These are phyloP conservation scores for Serendipita sp. DNA, from an alignment of 768 basidiomycete genomes.

Conservation along the genomic window DNA sequence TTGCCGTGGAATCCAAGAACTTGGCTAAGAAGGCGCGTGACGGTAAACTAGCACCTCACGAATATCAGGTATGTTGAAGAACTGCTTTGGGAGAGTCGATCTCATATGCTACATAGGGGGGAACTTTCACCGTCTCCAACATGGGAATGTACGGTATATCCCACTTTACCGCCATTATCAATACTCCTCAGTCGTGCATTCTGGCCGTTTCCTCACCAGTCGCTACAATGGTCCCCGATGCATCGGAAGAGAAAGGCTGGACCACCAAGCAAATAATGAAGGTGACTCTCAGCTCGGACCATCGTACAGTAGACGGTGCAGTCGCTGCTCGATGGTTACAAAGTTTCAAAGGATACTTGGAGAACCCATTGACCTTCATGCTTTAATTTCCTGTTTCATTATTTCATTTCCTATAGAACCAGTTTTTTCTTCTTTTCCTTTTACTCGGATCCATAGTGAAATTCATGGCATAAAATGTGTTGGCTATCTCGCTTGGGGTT, in stretches of 20 bases:
- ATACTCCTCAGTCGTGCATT: slow-evolving; percentile 95
- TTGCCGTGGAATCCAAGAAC: slow-evolving; percentile 81
- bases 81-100: not conserved
- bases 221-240: slow-evolving; percentile 72
- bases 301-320: slow-evolving; percentile 92
- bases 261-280: slow-evolving; percentile 88
- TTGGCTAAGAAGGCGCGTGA: slow-evolving; percentile 94
- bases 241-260: slow-evolving; percentile 86
- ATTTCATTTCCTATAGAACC: not conserved
- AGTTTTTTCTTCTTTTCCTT: not conserved
- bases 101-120: slow-evolving; percentile 40
- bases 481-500: not conserved
- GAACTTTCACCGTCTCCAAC: slow-evolving; percentile 98
- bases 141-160: slow-evolving; percentile 93
- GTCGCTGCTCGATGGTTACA: slow-evolving; percentile 83
- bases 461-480: too few species aligned
- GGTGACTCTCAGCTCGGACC: slow-evolving; percentile 87
- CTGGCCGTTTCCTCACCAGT: slow-evolving; percentile 83
- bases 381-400: slow-evolving; percentile 31
- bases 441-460: not conserved
- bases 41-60: slow-evolving; percentile 83
- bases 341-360: slow-evolving; percentile 90
- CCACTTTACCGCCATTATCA: slow-evolving; percentile 98
- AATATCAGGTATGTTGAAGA: slow-evolving; percentile 63
- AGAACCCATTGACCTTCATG: slow-evolving; percentile 96